phyloP scores from a whole-genome alignment of 306 rosid species.

The Malus domestica region ASM211411v1 NC_041794.1:2083001-2083500 shows the following conservation, averaged over 20 bases:
- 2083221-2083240: neutral
- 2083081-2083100: neutral
- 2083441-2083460: slow-evolving; percentile 16
- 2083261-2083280: neutral
- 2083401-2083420: slow-evolving; percentile 1
- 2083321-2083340: slow-evolving; percentile 80
- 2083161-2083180: slow-evolving; percentile 99
- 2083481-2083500: neutral
- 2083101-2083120: slow-evolving; percentile 11
- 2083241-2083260: neutral
- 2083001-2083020: slow-evolving; percentile 71
- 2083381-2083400: slow-evolving; percentile 39
- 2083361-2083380: slow-evolving; percentile 75
- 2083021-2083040: slow-evolving; percentile 31
- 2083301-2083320: slow-evolving; percentile 48
- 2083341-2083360: slow-evolving; percentile 90
- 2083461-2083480: slow-evolving; percentile 18
- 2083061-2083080: neutral
- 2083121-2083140: slow-evolving; percentile 87
- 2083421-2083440: slow-evolving; percentile 27
- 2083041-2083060: neutral
- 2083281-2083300: neutral
- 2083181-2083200: slow-evolving; percentile 59
- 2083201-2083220: neutral
- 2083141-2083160: slow-evolving; percentile 77